Evolutionary conservation across 2,329 filamentous ascomycete species (phyloP).

Genomic region (Fonsecaea erecta): DNA sequence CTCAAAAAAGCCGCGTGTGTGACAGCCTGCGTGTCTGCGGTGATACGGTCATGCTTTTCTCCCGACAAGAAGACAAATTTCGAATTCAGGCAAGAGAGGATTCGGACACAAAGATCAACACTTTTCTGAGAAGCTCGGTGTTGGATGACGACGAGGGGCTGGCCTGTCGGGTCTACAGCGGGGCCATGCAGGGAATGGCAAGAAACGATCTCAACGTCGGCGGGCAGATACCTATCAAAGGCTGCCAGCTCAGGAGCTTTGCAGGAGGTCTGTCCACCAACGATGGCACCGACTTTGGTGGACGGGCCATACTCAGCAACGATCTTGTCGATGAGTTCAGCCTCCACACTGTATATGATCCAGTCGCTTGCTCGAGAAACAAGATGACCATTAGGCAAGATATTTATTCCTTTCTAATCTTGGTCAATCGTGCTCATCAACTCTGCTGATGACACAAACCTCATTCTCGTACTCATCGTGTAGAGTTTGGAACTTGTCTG

Average conservation of each 20-base stretch:
- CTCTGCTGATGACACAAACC: slow-evolving; percentile 68
- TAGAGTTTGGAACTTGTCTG: slow-evolving; percentile 83
- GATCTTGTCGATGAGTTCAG: slow-evolving; percentile 83
- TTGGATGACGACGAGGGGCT: slow-evolving; percentile 89
- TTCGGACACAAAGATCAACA: slow-evolving; percentile 76
- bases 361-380: slow-evolving; percentile 97
- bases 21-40: slow-evolving; percentile 95
- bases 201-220: slow-evolving; percentile 89
- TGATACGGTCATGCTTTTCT: slow-evolving; percentile 91
- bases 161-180: slow-evolving; percentile 81
- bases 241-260: slow-evolving; percentile 95
- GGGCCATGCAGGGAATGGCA: slow-evolving; percentile 97
- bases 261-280: slow-evolving; percentile 96
- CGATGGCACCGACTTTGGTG: slow-evolving; percentile 92
- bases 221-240: slow-evolving; percentile 85
- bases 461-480: slow-evolving; percentile 79
- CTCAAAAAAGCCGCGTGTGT: slow-evolving; percentile 95
- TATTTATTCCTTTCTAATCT: slow-evolving; percentile 77
- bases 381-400: slow-evolving; percentile 90
- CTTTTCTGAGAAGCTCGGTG: slow-evolving; percentile 81
- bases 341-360: slow-evolving; percentile 98
- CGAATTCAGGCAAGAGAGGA: slow-evolving; percentile 81
- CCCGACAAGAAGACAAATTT: slow-evolving; percentile 88
- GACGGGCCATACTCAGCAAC: slow-evolving; percentile 89
- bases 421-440: slow-evolving; percentile 44